A percentile compares a stretch with the other conserved stretches of the same genome.
phyloP scores from a whole-genome alignment of 139 green algal species.

The Trebouxia sp. region DNA sequence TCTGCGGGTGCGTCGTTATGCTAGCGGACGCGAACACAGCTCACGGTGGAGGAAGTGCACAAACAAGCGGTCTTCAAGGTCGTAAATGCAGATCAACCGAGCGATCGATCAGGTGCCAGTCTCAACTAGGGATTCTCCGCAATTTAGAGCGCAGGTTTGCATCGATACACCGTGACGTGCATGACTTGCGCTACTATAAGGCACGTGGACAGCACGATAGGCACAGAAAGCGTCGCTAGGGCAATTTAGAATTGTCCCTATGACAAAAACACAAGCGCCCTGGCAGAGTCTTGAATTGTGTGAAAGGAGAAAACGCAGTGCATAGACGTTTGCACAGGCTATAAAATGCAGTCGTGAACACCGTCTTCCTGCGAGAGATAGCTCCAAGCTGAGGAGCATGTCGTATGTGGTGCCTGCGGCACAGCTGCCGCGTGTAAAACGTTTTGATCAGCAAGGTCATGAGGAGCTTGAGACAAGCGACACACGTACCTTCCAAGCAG shows the following conservation, averaged over 20 bases:
- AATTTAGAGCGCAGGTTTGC: neutral
- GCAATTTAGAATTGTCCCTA: neutral
- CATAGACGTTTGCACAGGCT: too few species aligned
- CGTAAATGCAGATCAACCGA: too few species aligned
- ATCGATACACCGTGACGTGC: neutral
- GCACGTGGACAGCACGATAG: neutral
- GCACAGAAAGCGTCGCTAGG: neutral
- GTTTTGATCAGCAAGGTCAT: slow-evolving; percentile 11
- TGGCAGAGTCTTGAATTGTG: too few species aligned
- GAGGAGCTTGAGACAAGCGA: neutral
- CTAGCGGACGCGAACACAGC: too few species aligned
- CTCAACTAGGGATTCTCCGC: too few species aligned
- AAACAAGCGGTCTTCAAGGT: too few species aligned
- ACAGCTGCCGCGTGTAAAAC: neutral
- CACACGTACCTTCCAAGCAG: neutral
- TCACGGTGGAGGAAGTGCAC: too few species aligned
- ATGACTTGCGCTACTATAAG: neutral
- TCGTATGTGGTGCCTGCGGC: neutral
- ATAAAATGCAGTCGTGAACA: neutral
- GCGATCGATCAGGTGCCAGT: neutral
- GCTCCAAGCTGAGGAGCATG: too few species aligned
- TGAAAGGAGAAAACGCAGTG: too few species aligned
- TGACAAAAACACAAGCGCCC: too few species aligned
- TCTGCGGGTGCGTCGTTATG: too few species aligned
- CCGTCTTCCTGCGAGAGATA: too few species aligned